Conservation (phyloP, 1,139 yeast species). For the Yamadazyma conglobata region DNA sequence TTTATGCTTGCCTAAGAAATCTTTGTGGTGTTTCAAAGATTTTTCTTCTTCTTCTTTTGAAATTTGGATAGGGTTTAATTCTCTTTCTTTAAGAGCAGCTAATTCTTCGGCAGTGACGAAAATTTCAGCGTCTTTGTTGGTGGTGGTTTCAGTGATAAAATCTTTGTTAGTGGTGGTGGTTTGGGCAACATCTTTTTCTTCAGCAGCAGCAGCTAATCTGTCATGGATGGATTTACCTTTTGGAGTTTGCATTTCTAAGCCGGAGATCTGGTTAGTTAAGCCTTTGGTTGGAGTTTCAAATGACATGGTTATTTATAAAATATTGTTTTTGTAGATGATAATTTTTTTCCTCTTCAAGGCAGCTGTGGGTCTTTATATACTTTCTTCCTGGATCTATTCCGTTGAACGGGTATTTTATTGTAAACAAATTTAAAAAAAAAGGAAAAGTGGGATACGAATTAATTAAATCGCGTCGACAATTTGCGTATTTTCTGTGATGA, state of each 20-base stretch:
- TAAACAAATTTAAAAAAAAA: constrained; percentile 5
- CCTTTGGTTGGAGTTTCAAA: constrained; percentile 48
- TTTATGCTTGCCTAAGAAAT: constrained; percentile 57
- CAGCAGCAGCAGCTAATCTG: constrained; percentile 45
- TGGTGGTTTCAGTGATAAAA: constrained; percentile 25
- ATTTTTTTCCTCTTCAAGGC: too few relatives aligned
- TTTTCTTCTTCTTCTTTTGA: constrained; percentile 20
- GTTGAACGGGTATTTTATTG: constrained; percentile 8
- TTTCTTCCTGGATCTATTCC: constrained; percentile 7
- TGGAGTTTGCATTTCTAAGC: constrained; percentile 34
- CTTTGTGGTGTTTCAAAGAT: constrained; percentile 32
- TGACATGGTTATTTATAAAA: too few relatives aligned
- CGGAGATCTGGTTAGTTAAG: constrained; percentile 45
- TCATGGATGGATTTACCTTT: constrained; percentile 42
- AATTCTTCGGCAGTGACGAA: constrained; percentile 21
- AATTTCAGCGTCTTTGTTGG: constrained; percentile 37
- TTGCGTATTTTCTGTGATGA: constrained; percentile 9
- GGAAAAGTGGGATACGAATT: constrained; percentile 2
- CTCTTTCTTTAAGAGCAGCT: constrained; percentile 13
- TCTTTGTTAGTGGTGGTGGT: constrained; percentile 24
- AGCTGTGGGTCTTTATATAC: constrained; percentile 11
- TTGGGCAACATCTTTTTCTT: constrained; percentile 36
- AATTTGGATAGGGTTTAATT: constrained; percentile 12
- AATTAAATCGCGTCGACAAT: constrained; percentile 7
- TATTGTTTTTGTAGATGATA: too few relatives aligned